Evolutionary conservation across 345 rosid species (phyloP), one percentile per base, ranked within the genome.

Genomic region (Eucalyptus curtisii): DNA sequence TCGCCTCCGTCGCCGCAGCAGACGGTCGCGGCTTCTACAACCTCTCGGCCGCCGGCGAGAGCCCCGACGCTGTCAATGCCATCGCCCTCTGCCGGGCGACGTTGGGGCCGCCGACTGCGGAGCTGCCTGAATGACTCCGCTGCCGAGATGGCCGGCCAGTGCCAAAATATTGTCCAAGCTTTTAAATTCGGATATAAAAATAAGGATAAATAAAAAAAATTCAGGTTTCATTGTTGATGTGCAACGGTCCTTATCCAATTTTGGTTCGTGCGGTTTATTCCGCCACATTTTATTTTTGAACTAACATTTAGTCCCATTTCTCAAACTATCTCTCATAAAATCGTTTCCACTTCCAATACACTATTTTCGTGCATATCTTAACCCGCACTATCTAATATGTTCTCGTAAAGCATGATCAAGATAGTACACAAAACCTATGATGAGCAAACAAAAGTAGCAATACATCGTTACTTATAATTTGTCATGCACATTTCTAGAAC

Each of bases 1-100:
- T 57, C 64, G 3, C 2, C 64, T 57, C n/a, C 13, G 64, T 57
- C n/a, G 15, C 1, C 15, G n/a, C 6, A 0, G 61, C 1, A 0
- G 25, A 4, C 30, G 6, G n/a, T 3, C 5, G 27, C 64, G 4
- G 64, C 4, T 57, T 57, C n/a, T 57, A 57, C 66, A 57, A 57
- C 66, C 66, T 57, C n/a, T 57, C 4, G 13, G 7, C n/a, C 7
- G 66, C 4, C 13, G 3, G 13, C 8, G 53, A 20, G n/a, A 25
- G 66, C 66, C 14, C 66, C 66, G 7, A 25, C 0, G n/a, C 66
- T 14, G 0, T 57, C 64, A 57, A 57, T 4, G 64, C 14, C 64
- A 57, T 57, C 64, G 64, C 3, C 30, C 66, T 57, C 66, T 57
- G 66, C 66, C 4, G 15, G 66, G 66, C 7, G 66, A 57, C 66